Percentiles rank a stretch among this genome's conserved stretches.
Evolutionary conservation across 1,284 basidiomycete genomes (phyloP).

Genomic region (Ustilago crameri): DNA sequence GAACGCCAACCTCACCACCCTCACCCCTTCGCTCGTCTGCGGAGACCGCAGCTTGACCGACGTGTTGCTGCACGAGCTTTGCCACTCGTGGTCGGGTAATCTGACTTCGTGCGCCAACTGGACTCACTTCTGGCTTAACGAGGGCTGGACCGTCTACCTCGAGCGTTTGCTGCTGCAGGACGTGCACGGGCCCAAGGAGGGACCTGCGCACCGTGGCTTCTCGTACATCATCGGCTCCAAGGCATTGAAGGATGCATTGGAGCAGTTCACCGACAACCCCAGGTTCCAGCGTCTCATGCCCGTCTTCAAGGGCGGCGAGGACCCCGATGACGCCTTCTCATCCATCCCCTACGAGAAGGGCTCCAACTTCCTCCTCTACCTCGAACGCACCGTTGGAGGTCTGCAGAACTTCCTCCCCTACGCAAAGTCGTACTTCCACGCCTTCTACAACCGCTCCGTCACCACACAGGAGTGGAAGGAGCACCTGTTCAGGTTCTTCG

Average conservation of each 20-base stretch:
- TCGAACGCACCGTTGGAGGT: conserved; percentile 83
- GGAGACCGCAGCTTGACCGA: conserved; percentile 63
- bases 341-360: conserved; percentile 80
- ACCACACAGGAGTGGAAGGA: conserved; percentile 87
- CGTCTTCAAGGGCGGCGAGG: conserved; percentile 83
- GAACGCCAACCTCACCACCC: conserved; percentile 66
- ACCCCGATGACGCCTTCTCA: conserved; percentile 70
- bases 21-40: conserved; percentile 64
- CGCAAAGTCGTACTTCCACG: conserved; percentile 78
- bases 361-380: conserved; percentile 76
- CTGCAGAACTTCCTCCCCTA: conserved; percentile 74
- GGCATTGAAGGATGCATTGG: conserved; percentile 78
- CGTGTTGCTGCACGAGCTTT: conserved; percentile 71
- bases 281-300: conserved; percentile 88
- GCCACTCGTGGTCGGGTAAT: conserved; percentile 66
- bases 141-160: conserved; percentile 90
- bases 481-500: conserved; percentile 84
- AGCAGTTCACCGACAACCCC: conserved; percentile 70
- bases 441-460: conserved; percentile 78
- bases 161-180: conserved; percentile 83
- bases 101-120: conserved; percentile 66
- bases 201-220: conserved; percentile 81
- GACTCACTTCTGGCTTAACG: conserved; percentile 68
- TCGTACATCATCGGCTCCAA: conserved; percentile 81
- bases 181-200: conserved; percentile 73